Conservation (phyloP, 768 basidiomycete genomes). For the Leucosporidium creatinivorum region DNA sequence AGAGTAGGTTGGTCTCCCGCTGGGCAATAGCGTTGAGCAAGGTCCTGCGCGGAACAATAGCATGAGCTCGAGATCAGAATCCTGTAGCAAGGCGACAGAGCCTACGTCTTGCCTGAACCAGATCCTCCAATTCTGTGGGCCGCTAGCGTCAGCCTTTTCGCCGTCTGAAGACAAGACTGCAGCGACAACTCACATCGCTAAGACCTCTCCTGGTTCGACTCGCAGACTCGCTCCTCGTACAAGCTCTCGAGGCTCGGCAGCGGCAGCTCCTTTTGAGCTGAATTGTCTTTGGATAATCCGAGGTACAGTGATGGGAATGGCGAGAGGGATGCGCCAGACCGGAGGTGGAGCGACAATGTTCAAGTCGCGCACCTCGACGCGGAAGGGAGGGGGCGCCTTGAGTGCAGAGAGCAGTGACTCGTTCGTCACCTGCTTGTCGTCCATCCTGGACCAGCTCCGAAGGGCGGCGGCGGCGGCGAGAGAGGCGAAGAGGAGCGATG, state of each 20-base stretch:
- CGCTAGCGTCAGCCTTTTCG: neutral
- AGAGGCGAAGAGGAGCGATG: too few relatives aligned
- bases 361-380: conserved; percentile 31
- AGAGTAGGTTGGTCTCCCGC: conserved; percentile 10
- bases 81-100: neutral
- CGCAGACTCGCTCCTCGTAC: conserved; percentile 39
- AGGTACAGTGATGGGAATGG: conserved; percentile 29
- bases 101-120: neutral
- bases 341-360: conserved; percentile 36
- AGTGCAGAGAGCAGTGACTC: conserved; percentile 2
- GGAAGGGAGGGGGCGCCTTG: conserved; percentile 32
- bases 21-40: conserved; percentile 41
- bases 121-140: neutral
- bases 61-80: too few relatives aligned
- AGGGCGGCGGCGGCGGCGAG: too few relatives aligned
- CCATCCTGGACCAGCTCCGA: too few relatives aligned
- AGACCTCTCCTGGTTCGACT: conserved; percentile 43
- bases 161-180: too few relatives aligned
- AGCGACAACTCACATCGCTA: conserved; percentile 42
- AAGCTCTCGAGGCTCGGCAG: conserved; percentile 22
- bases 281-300: neutral
- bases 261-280: neutral
- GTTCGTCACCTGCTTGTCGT: neutral
- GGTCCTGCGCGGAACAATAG: conserved; percentile 25
- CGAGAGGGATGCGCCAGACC: conserved; percentile 18